Conservation (phyloP, 2,329 filamentous ascomycete species). For the Parastagonospora nodorum region DNA sequence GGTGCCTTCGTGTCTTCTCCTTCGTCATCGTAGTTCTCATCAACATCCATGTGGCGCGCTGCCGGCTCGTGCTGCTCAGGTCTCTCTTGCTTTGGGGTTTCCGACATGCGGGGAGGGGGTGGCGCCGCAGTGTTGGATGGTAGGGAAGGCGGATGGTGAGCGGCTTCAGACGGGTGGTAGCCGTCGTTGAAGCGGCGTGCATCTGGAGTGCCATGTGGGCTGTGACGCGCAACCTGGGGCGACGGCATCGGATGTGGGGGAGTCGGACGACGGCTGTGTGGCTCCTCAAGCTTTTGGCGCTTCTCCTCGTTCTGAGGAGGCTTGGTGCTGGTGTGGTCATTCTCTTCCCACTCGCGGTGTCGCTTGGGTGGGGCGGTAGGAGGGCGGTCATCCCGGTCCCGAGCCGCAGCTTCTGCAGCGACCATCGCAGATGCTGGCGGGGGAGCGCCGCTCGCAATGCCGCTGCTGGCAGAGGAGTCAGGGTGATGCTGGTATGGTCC, state of each 20-base stretch:
- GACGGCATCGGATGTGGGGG: constrained; percentile 53
- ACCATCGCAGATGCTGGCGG: constrained; percentile 68
- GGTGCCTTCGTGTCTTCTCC: constrained; percentile 76
- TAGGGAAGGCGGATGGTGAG: constrained; percentile 76
- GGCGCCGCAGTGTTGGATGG: constrained; percentile 52
- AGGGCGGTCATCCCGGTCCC: constrained; percentile 73
- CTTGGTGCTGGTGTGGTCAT: constrained; percentile 74
- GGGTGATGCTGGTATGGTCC: constrained; percentile 79
- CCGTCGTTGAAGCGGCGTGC: constrained; percentile 72
- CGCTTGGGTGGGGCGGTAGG: constrained; percentile 78
- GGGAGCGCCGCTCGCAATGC: constrained; percentile 72
- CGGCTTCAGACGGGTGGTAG: constrained; percentile 91
- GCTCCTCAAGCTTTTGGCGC: constrained; percentile 83
- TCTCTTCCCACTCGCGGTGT: constrained; percentile 90
- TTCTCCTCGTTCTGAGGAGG: constrained; percentile 81
- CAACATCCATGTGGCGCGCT: constrained; percentile 92
- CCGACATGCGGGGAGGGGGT: constrained; percentile 61
- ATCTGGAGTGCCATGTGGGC: constrained; percentile 67
- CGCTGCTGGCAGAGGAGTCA: constrained; percentile 61
- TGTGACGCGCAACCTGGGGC: constrained; percentile 72
- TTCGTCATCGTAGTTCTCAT: constrained; percentile 97
- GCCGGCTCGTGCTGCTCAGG: constrained; percentile 73
- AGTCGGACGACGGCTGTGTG: constrained; percentile 71
- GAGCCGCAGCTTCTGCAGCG: constrained; percentile 70
- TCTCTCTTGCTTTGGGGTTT: constrained; percentile 46